Conservation (phyloP, 768 basidiomycete species). For the Psilocybe subaeruginosa region DNA sequence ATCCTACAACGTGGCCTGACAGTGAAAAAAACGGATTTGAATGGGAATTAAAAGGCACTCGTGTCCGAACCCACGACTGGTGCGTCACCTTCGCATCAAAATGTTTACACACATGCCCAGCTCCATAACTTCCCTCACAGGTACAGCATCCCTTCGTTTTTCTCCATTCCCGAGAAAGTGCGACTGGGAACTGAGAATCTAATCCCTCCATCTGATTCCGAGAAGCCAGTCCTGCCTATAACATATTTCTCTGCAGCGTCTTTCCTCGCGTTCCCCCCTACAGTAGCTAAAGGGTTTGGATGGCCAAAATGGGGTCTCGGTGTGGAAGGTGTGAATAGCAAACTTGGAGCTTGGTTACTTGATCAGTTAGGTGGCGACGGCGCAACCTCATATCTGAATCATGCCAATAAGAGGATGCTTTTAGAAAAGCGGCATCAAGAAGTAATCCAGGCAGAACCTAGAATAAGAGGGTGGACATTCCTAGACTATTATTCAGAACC, state of each 20-base stretch:
- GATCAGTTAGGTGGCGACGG: constrained; percentile 41
- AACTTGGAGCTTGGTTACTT: constrained; percentile 74
- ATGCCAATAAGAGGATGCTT: not conserved
- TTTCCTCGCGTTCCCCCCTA: constrained; percentile 79
- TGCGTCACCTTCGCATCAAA: constrained; percentile 27
- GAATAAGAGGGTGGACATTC: constrained; percentile 75
- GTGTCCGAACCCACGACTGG: constrained; percentile 88
- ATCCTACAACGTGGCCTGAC: constrained; percentile 87
- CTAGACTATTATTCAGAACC: constrained; percentile 77
- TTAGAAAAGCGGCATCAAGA: constrained; percentile 16
- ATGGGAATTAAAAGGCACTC: constrained; percentile 74
- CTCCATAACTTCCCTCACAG: constrained; percentile 35
- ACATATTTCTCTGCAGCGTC: constrained; percentile 82
- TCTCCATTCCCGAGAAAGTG: constrained; percentile 85
- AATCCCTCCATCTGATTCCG: constrained; percentile 25
- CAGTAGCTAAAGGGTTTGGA: constrained; percentile 81
- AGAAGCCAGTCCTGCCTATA: constrained; percentile 60
- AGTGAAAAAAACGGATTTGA: constrained; percentile 71
- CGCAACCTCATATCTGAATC: not conserved
- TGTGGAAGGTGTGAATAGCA: constrained; percentile 83
- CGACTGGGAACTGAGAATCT: constrained; percentile 57
- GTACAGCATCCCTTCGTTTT: constrained; percentile 81
- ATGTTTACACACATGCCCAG: constrained; percentile 16
- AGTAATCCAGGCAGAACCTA: constrained; percentile 30
- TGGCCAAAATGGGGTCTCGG: constrained; percentile 79